phyloP scores from a whole-genome alignment of 208 protist species.

The Crithidia acanthocephali region DNA sequence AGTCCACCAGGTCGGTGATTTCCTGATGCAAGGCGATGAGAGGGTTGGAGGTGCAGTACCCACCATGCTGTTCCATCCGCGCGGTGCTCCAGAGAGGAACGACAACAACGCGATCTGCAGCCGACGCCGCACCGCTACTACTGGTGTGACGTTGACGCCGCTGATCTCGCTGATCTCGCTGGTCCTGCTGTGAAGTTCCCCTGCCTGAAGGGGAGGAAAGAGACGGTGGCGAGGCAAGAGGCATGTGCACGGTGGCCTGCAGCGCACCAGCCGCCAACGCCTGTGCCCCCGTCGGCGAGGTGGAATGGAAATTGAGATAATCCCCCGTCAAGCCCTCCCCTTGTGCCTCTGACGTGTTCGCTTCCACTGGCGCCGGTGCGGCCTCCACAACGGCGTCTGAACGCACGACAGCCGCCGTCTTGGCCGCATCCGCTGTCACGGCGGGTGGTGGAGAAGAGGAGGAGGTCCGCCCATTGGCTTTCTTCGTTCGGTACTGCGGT shows the following conservation, averaged over 20 bases:
- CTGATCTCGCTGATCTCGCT: too few species aligned
- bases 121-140: not conserved
- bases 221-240: not conserved
- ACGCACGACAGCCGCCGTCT: not conserved
- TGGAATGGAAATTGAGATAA: slow-evolving; percentile 49
- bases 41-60: slow-evolving; percentile 53
- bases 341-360: not conserved
- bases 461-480: not conserved
- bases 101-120: slow-evolving; percentile 5
- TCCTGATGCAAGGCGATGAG: slow-evolving; percentile 87
- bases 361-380: not conserved
- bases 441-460: not conserved
- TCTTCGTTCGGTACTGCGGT: slow-evolving; percentile 18
- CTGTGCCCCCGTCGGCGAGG: slow-evolving; percentile 5
- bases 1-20: slow-evolving; percentile 82
- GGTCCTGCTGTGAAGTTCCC: too few species aligned
- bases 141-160: slow-evolving; percentile 25
- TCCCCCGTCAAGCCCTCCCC: slow-evolving; percentile 57
- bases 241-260: slow-evolving; percentile 45
- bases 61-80: slow-evolving; percentile 47
- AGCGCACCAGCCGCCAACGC: slow-evolving; percentile 33
- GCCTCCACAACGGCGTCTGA: not conserved
- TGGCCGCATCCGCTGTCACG: not conserved
- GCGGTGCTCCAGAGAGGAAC: slow-evolving; percentile 48
- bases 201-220: not conserved